These are phyloP conservation scores for Didymella segeticola DNA, from an alignment of 2,329 filamentous ascomycete species.

Conservation along the genomic window DNA sequence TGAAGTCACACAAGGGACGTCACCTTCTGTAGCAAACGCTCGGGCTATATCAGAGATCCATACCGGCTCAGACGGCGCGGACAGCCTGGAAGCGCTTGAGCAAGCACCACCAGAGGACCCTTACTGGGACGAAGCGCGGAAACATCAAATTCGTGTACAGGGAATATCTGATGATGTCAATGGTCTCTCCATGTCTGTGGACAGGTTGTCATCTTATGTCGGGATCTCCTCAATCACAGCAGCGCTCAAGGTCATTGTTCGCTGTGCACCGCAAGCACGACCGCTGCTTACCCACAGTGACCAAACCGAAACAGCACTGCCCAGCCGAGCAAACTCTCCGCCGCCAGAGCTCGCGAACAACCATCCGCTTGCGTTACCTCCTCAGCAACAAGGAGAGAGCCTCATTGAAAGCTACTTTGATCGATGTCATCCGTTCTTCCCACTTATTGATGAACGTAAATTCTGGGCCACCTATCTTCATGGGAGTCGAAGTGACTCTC, in stretches of 20 bases:
- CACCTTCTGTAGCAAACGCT: slow-evolving; percentile 37
- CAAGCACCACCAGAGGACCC: slow-evolving; percentile 71
- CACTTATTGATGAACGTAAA: slow-evolving; percentile 74
- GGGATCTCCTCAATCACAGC: slow-evolving; percentile 79
- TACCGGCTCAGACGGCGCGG: slow-evolving; percentile 55
- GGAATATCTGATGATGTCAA: slow-evolving; percentile 73
- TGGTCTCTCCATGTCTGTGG: slow-evolving; percentile 67
- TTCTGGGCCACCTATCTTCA: slow-evolving; percentile 71
- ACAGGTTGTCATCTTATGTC: slow-evolving; percentile 70
- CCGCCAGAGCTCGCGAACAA: slow-evolving; percentile 44
- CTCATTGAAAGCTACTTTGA: slow-evolving; percentile 80
- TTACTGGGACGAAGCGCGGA: slow-evolving; percentile 70
- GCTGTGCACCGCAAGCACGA: slow-evolving; percentile 59
- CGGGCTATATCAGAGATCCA: slow-evolving; percentile 48
- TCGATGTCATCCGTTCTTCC: slow-evolving; percentile 73
- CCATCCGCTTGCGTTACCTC: slow-evolving; percentile 56
- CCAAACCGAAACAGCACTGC: slow-evolving; percentile 47
- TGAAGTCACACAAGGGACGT: slow-evolving; percentile 41
- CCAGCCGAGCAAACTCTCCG: slow-evolving; percentile 47
- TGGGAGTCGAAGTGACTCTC: slow-evolving; percentile 67
- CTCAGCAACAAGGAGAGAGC: slow-evolving; percentile 70
- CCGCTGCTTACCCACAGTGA: slow-evolving; percentile 55
- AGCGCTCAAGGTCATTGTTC: slow-evolving; percentile 72
- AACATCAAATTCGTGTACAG: slow-evolving; percentile 52
- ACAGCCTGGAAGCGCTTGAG: slow-evolving; percentile 67